Evolutionary conservation across 2,329 filamentous ascomycete species (phyloP), one percentile per base, ranked within the genome.

Genomic region (Didymella glomerata): DNA sequence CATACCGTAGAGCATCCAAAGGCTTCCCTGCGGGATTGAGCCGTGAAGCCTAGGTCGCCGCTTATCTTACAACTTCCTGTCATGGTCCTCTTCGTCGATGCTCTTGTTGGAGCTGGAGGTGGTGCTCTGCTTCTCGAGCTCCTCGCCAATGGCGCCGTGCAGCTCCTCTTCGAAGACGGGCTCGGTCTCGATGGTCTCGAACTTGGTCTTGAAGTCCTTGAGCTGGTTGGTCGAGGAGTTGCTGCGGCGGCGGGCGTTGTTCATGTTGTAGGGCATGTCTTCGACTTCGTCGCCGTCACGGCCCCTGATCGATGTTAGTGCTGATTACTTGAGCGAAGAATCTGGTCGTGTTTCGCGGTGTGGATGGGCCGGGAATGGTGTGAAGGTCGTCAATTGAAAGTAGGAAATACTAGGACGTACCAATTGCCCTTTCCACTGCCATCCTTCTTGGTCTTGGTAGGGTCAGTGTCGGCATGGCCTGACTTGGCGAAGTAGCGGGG

Each of bases 391-490:
- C 18, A 13, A 18, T 25, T 18, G 38, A 48, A 2, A 4, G 8
- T 2, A 32, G 27, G 32, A 38, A 20, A 24, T 47, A 6, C 34
- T 11, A 9, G 7, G 27, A 72, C 89, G 79, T 86, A 97, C 94
- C 94, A 99, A 80, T 97, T 97, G 76, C 90, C 92, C 80, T 91
- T 93, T 68, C 94, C 94, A 68, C 86, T 90, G 64, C 94, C 94
- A 74, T 96, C 91, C 84, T 99, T 99, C 88, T 99, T 99, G 76
- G 90, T 89, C 84, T 96, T 95, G 79, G 92, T 93, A 62, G 95
- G 94, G 75, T 96, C 91, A 68, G 85, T 83, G 74, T 93, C 93
- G 71, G 87, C 83, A 75, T 90, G 89, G 67, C 94, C 94, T 61
- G 87, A 82, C 83, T 97, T 97, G 79, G 87, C 92, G 78, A 98